These are phyloP conservation scores for Ploettnerulaceae sp. DNA, from an alignment of 2,329 filamentous ascomycete species.

Conservation along the genomic window DNA sequence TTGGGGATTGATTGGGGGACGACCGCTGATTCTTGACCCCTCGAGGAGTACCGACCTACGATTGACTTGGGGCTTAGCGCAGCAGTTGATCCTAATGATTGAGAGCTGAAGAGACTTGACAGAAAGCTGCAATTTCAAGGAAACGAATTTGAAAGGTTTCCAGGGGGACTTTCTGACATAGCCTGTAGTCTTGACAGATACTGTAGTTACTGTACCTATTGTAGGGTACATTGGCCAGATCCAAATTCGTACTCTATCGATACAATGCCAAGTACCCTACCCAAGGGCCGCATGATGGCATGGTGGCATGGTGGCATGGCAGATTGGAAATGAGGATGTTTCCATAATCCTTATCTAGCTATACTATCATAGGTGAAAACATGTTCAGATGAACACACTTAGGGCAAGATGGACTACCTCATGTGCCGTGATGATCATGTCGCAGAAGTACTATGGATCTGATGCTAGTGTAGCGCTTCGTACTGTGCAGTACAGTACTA, in stretches of 20 bases:
- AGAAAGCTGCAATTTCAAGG: conserved; percentile 1
- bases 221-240: too few relatives aligned
- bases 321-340: conserved; percentile 8
- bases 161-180: conserved; percentile 1
- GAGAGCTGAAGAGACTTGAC: background rate
- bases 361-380: too few relatives aligned
- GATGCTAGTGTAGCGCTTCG: too few relatives aligned
- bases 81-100: background rate
- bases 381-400: conserved; percentile 16
- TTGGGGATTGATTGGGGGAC: background rate
- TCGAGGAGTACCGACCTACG: background rate
- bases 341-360: conserved; percentile 2
- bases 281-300: background rate
- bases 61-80: background rate
- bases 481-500: too few relatives aligned
- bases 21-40: background rate
- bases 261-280: too few relatives aligned
- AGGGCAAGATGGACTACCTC: conserved; percentile 8
- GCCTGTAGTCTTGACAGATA: background rate
- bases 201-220: too few relatives aligned
- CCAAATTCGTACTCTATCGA: too few relatives aligned
- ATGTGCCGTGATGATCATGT: conserved; percentile 17
- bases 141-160: conserved; percentile 3
- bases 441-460: background rate
- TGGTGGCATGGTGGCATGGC: conserved; percentile 11